phyloP scores from a whole-genome alignment of 2,329 filamentous ascomycete species.

The Aphanocladium album region DNA sequence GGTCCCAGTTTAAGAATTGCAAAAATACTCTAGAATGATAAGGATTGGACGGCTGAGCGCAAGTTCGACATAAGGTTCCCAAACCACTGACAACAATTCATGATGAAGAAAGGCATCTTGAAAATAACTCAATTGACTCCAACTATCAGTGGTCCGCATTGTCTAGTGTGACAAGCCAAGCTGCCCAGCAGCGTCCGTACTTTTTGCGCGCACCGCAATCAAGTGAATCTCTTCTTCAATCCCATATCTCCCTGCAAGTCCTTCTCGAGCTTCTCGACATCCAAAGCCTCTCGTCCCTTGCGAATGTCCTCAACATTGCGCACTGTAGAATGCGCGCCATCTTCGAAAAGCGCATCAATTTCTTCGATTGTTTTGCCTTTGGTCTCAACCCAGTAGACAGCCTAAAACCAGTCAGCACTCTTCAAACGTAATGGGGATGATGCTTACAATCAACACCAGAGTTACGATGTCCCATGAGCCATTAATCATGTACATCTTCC shows the following conservation, averaged over 20 bases:
- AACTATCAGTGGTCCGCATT: too few relatives aligned
- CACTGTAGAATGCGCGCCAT: slow-evolving; percentile 15
- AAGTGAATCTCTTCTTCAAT: not conserved
- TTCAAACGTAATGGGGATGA: not conserved
- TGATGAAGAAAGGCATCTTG: too few relatives aligned
- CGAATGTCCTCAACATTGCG: slow-evolving; percentile 19
- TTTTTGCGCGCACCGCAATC: not conserved
- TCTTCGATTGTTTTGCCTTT: slow-evolving; percentile 42
- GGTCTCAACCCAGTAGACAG: slow-evolving; percentile 30
- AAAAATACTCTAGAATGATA: too few relatives aligned
- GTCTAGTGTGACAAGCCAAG: too few relatives aligned
- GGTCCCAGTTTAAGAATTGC: too few relatives aligned
- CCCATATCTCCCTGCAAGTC: slow-evolving; percentile 3
- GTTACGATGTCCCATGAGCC: slow-evolving; percentile 22
- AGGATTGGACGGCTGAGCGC: too few relatives aligned
- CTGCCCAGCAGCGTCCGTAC: too few relatives aligned
- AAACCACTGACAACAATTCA: too few relatives aligned
- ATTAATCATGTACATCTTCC: slow-evolving; percentile 24
- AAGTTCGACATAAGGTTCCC: too few relatives aligned
- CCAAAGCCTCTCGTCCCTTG: slow-evolving; percentile 8
- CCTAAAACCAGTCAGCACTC: not conserved
- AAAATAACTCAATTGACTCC: too few relatives aligned
- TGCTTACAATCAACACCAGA: slow-evolving; percentile 16
- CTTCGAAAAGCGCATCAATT: slow-evolving; percentile 29
- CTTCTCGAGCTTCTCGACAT: not conserved